Percentiles rank a stretch among this genome's conserved stretches.
Evolutionary conservation across 2,329 filamentous ascomycete species (phyloP).

Genomic region (Cladophialophora exuberans): DNA sequence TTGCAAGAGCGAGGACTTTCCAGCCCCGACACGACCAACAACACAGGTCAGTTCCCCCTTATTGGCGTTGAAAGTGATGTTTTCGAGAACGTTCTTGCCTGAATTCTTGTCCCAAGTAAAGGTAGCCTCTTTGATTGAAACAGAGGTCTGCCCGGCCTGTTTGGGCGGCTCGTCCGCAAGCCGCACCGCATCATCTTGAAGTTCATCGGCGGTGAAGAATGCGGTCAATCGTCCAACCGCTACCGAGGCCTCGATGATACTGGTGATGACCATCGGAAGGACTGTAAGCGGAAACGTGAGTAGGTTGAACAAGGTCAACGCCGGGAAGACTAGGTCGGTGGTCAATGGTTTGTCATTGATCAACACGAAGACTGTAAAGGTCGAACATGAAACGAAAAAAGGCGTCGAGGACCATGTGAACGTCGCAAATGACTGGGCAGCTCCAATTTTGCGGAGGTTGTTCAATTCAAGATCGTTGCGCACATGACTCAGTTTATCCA

Average conservation of each 20-base stretch:
- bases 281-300: slow-evolving; percentile 93
- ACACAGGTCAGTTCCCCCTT: slow-evolving; percentile 94
- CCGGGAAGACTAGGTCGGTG: slow-evolving; percentile 94
- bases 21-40: slow-evolving; percentile 90
- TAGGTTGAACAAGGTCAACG: slow-evolving; percentile 89
- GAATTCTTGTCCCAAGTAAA: slow-evolving; percentile 95
- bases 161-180: slow-evolving; percentile 67
- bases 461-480: slow-evolving; percentile 95
- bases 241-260: slow-evolving; percentile 93
- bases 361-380: slow-evolving; percentile 91
- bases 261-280: slow-evolving; percentile 95
- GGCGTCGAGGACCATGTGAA: slow-evolving; percentile 98
- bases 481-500: slow-evolving; percentile 95
- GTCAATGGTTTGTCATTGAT: slow-evolving; percentile 80
- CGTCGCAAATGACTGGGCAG: slow-evolving; percentile 89
- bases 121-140: slow-evolving; percentile 78
- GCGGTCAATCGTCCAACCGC: slow-evolving; percentile 82
- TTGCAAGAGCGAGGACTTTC: slow-evolving; percentile 91
- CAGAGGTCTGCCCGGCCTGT: slow-evolving; percentile 80
- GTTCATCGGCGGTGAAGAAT: slow-evolving; percentile 84
- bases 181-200: slow-evolving; percentile 81
- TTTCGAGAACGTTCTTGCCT: slow-evolving; percentile 67
- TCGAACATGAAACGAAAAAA: slow-evolving; percentile 95
- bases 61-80: slow-evolving; percentile 84
- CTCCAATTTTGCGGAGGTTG: slow-evolving; percentile 93